These are phyloP conservation scores for Metschnikowia vanudenii DNA, from an alignment of 805 yeast genomes.

Conservation along the genomic window DNA sequence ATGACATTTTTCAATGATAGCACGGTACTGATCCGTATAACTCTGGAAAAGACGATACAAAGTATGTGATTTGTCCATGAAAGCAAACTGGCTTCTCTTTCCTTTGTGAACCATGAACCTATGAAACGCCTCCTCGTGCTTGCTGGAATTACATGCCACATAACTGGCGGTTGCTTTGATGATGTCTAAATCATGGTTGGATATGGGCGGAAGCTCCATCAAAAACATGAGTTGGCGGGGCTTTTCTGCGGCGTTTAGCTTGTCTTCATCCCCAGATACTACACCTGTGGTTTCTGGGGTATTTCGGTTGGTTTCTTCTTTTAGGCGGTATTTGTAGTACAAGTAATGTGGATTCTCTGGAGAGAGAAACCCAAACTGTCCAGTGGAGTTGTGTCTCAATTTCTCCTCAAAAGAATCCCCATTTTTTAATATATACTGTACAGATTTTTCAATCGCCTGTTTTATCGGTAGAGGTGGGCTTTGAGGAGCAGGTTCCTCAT, in stretches of 20 bases:
- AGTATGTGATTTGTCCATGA: slow-evolving; percentile 59
- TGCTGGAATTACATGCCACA: slow-evolving; percentile 58
- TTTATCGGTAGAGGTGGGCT: slow-evolving; percentile 40
- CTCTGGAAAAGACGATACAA: slow-evolving; percentile 49
- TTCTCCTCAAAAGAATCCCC: slow-evolving; percentile 65
- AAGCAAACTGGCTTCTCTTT: slow-evolving; percentile 61
- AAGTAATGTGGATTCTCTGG: slow-evolving; percentile 52
- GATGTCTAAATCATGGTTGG: slow-evolving; percentile 63
- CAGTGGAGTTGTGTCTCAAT: slow-evolving; percentile 47
- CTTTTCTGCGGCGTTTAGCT: background rate
- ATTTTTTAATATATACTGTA: slow-evolving; percentile 63
- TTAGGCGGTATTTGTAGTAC: slow-evolving; percentile 53
- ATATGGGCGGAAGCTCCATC: slow-evolving; percentile 39
- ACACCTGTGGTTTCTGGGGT: background rate
- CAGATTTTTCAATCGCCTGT: slow-evolving; percentile 67
- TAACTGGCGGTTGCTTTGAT: slow-evolving; percentile 72
- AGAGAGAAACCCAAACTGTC: slow-evolving; percentile 63
- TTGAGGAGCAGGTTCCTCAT: background rate
- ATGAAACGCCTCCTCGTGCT: slow-evolving; percentile 32
- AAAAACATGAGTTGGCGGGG: slow-evolving; percentile 28
- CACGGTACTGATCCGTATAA: slow-evolving; percentile 56
- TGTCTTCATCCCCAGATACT: background rate
- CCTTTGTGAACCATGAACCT: slow-evolving; percentile 38
- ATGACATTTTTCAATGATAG: slow-evolving; percentile 20
- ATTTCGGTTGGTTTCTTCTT: background rate